A percentile compares a stretch with the other conserved stretches of the same genome.
Evolutionary conservation across 2,329 filamentous ascomycete species (phyloP).

Genomic region (Fusarium sp.): DNA sequence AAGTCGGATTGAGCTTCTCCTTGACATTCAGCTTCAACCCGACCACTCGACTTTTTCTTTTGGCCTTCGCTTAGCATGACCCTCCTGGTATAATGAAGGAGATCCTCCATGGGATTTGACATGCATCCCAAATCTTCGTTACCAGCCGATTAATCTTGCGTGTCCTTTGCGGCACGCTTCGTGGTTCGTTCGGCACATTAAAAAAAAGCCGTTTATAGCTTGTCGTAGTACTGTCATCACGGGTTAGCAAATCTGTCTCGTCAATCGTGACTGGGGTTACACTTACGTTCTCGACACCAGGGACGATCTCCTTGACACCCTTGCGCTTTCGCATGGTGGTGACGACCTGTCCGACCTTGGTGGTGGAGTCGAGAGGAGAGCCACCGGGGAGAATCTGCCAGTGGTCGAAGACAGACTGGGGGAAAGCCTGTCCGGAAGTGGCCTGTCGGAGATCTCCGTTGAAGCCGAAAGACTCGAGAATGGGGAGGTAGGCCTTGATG

Average conservation of each 20-base stretch:
- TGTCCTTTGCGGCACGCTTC: conserved; percentile 59
- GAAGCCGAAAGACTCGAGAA: conserved; percentile 99
- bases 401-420: conserved; percentile 98
- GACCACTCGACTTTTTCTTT: conserved; percentile 52
- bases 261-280: not conserved
- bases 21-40: conserved; percentile 56
- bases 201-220: conserved; percentile 79
- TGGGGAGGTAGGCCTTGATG: conserved; percentile 96
- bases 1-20: conserved; percentile 55
- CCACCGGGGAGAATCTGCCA: conserved; percentile 97
- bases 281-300: conserved; percentile 95
- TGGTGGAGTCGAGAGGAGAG: conserved; percentile 84
- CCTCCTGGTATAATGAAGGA: conserved; percentile 45
- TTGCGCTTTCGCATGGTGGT: conserved; percentile 97
- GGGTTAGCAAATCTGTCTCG: conserved; percentile 42
- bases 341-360: conserved; percentile 87
- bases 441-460: conserved; percentile 93
- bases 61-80: conserved; percentile 53
- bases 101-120: conserved; percentile 48
- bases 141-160: conserved; percentile 58
- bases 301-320: conserved; percentile 97
- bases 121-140: conserved; percentile 51
- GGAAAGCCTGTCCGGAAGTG: conserved; percentile 98
- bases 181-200: conserved; percentile 61
- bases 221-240: conserved; percentile 88